These are phyloP conservation scores for Yarrowia deformans DNA, from an alignment of 805 yeast species.

Conservation along the genomic window DNA sequence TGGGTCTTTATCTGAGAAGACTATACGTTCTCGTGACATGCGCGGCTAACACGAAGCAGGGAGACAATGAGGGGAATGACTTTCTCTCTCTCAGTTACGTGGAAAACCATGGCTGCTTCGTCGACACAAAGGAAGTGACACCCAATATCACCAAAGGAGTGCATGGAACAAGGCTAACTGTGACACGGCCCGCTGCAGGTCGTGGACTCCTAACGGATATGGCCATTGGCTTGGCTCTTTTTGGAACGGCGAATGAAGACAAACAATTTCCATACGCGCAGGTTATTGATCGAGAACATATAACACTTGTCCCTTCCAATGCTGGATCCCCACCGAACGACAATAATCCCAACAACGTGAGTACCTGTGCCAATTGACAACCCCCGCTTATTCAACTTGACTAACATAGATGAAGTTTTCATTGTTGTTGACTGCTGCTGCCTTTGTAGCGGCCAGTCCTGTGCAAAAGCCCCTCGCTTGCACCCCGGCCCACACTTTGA, in stretches of 20 bases:
- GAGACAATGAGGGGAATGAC: no score
- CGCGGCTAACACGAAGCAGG: no score
- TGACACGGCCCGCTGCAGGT: constrained; percentile 21
- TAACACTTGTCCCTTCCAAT: background rate
- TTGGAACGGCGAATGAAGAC: background rate
- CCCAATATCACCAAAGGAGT: background rate
- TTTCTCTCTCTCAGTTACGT: background rate
- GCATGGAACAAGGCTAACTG: background rate
- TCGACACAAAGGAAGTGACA: constrained; percentile 11
- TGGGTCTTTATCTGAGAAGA: no score
- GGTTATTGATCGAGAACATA: background rate
- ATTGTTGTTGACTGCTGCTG: constrained; percentile 6
- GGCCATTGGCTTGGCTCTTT: background rate
- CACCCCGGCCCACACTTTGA: constrained; percentile 3
- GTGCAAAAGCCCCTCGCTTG: constrained; percentile 12
- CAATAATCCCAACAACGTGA: background rate
- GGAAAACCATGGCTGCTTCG: background rate
- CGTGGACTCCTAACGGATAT: background rate
- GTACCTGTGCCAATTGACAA: background rate
- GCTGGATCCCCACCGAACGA: background rate
- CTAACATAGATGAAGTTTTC: constrained; percentile 30
- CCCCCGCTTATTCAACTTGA: background rate
- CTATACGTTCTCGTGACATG: no score
- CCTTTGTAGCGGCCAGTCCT: constrained; percentile 8
- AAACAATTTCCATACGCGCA: background rate